Percentiles rank a stretch among this genome's conserved stretches.
Conservation (phyloP, 768 basidiomycete species). For the Mycena pura region DNA sequence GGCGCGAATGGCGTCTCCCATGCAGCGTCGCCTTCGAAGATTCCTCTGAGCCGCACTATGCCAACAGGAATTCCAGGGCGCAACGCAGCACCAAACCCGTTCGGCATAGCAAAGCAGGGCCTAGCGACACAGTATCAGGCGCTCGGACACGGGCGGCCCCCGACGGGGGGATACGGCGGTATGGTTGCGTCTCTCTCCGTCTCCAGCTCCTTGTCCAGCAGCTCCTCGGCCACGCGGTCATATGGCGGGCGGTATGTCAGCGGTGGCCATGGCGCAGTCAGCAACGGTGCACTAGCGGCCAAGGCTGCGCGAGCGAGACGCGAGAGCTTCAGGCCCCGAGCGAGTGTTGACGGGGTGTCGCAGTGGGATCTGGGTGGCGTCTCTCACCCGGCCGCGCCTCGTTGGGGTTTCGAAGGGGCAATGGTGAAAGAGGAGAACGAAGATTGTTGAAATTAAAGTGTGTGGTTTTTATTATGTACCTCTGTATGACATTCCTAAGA, state of each 20-base stretch:
- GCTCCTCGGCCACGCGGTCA: no score
- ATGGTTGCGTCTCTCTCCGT: constrained; percentile 31
- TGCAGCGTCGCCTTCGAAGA: constrained; percentile 58
- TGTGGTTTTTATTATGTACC: neutral
- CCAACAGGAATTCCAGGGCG: constrained; percentile 34
- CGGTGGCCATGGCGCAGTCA: constrained; percentile 31
- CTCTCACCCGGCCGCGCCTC: constrained; percentile 34
- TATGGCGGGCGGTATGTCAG: constrained; percentile 24
- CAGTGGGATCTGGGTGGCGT: constrained; percentile 33
- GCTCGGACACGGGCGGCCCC: constrained; percentile 61
- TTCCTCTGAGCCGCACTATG: constrained; percentile 46
- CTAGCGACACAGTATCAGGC: constrained; percentile 53
- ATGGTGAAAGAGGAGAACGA: constrained; percentile 56
- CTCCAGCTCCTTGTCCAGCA: constrained; percentile 34
- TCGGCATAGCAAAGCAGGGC: constrained; percentile 57
- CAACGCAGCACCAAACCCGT: constrained; percentile 46
- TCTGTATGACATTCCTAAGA: neutral
- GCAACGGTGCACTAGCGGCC: constrained; percentile 40
- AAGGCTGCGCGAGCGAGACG: constrained; percentile 62
- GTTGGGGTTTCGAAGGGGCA: constrained; percentile 40
- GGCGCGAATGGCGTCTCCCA: constrained; percentile 43
- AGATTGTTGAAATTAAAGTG: constrained; percentile 36
- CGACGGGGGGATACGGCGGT: constrained; percentile 38
- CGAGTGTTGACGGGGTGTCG: constrained; percentile 65
- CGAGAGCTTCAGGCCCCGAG: constrained; percentile 86